Evolutionary conservation across 352 stramenopile genomes (phyloP).

Genomic region (Pythium brassicae): DNA sequence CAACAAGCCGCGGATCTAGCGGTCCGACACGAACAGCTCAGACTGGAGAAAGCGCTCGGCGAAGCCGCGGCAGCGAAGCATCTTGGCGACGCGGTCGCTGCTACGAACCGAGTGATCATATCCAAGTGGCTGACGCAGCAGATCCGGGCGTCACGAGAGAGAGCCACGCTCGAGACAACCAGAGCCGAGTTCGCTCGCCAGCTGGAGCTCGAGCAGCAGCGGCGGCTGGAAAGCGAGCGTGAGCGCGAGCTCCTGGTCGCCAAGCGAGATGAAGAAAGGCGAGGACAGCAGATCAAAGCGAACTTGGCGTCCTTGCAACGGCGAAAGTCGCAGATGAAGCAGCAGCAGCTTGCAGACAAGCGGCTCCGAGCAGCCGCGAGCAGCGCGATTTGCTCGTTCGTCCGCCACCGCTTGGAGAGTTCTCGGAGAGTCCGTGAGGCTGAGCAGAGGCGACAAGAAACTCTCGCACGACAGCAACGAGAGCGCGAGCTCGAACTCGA

Average conservation of each 20-base stretch:
- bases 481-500: constrained; percentile 17
- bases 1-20: constrained; percentile 15
- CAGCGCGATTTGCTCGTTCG: constrained; percentile 11
- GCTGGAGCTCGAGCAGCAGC: constrained; percentile 4
- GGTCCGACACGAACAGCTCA: constrained; percentile 15
- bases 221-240: not conserved
- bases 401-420: constrained; percentile 18
- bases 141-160: constrained; percentile 7
- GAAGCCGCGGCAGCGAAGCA: constrained; percentile 1
- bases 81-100: constrained; percentile 11
- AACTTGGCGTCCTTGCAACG: constrained; percentile 13
- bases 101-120: constrained; percentile 28
- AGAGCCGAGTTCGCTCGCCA: not conserved
- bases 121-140: constrained; percentile 31
- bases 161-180: not conserved
- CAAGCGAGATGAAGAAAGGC: constrained; percentile 10
- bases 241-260: constrained; percentile 2
- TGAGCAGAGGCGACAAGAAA: constrained; percentile 7
- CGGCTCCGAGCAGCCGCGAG: constrained; percentile 10
- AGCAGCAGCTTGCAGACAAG: constrained; percentile 13
- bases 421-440: constrained; percentile 14
- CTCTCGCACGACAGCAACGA: constrained; percentile 18
- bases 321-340: constrained; percentile 10
- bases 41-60: constrained; percentile 20
- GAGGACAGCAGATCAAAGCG: constrained; percentile 1